Evolutionary conservation across 108 stramenopile species (phyloP).

Genomic region (Nitzschia sp.): DNA sequence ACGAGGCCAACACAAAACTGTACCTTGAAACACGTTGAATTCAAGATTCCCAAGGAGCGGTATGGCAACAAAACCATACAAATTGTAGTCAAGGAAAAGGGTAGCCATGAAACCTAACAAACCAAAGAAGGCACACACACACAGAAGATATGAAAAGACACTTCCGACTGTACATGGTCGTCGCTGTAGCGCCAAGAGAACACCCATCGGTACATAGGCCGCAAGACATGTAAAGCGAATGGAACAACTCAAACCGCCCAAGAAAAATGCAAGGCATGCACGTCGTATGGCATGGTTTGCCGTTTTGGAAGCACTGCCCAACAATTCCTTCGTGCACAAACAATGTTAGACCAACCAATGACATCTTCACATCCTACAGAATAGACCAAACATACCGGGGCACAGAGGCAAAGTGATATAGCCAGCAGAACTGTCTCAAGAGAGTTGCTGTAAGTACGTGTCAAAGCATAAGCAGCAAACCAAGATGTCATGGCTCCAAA

Average conservation of each 20-base stretch:
- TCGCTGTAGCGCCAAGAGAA: constrained; percentile 54
- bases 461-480: constrained; percentile 81
- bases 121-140: constrained; percentile 55
- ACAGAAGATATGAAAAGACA: constrained; percentile 20
- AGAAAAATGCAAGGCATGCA: constrained; percentile 59
- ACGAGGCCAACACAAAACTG: constrained; percentile 18
- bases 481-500: constrained; percentile 53
- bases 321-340: constrained; percentile 39
- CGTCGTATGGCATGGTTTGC: background rate
- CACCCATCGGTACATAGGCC: constrained; percentile 75
- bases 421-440: constrained; percentile 59
- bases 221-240: constrained; percentile 81
- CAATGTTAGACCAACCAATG: background rate
- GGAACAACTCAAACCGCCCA: constrained; percentile 76
- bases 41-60: constrained; percentile 82
- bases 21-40: constrained; percentile 80
- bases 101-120: constrained; percentile 52
- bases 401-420: constrained; percentile 54
- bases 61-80: constrained; percentile 83
- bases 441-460: constrained; percentile 81
- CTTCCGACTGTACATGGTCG: background rate
- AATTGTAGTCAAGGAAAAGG: constrained; percentile 59
- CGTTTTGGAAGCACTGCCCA: constrained; percentile 23
- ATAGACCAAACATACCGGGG: constrained; percentile 35
- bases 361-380: background rate